Evolutionary conservation across 345 rosid species (phyloP).

Genomic region (Jatropha curcas): DNA sequence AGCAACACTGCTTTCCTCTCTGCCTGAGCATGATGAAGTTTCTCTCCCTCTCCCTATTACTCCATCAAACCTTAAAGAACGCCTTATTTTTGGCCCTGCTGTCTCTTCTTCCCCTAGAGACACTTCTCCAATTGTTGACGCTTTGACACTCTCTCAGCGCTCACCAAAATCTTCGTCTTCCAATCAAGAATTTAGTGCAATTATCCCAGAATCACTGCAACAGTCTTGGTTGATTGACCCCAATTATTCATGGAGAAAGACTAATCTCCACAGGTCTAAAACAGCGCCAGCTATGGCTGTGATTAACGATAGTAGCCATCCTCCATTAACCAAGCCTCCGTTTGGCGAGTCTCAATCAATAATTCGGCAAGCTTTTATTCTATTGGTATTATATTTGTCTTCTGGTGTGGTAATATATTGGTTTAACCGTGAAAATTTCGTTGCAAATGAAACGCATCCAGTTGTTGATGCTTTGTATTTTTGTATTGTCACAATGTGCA

Average conservation of each 20-base stretch:
- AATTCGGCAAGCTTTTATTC: constrained; percentile 52
- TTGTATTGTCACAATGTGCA: constrained; percentile 92
- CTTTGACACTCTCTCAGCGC: constrained; percentile 43
- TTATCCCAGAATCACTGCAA: constrained; percentile 15
- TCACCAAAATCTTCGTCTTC: constrained; percentile 36
- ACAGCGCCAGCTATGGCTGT: constrained; percentile 86
- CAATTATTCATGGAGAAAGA: constrained; percentile 28
- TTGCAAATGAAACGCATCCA: constrained; percentile 65
- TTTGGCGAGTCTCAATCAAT: constrained; percentile 47
- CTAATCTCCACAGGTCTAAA: constrained; percentile 65
- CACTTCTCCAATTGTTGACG: constrained; percentile 49
- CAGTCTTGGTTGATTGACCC: constrained; percentile 41
- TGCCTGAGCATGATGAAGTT: constrained; percentile 69
- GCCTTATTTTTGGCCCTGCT: constrained; percentile 65
- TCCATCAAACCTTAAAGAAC: constrained; percentile 65
- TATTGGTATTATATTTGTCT: constrained; percentile 59
- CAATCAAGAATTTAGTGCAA: constrained; percentile 9
- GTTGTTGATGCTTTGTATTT: constrained; percentile 90
- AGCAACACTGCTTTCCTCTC: constrained; percentile 47
- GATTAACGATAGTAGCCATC: constrained; percentile 45
- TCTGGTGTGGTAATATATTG: constrained; percentile 73
- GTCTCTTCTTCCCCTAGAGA: constrained; percentile 39
- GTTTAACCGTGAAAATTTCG: constrained; percentile 50
- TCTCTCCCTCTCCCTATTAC: constrained; percentile 63
- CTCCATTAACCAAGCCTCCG: constrained; percentile 44